Base-by-base conservation (phyloP, 257 asterid species). In the Schizonepeta tenuifolia region DNA sequence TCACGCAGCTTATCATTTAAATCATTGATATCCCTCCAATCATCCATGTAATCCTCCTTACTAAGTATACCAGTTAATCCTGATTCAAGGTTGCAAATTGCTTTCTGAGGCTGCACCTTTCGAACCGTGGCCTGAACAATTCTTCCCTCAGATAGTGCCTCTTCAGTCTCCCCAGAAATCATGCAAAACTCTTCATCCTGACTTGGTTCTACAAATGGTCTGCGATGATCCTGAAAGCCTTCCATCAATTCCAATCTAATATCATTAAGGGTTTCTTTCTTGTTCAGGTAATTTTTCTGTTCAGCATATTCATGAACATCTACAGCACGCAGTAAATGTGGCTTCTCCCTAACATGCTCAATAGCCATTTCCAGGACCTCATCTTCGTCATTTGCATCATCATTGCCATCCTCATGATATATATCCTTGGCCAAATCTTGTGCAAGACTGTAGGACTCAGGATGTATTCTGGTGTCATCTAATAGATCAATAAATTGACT, bases 381-480 rank as follows among this genome's bases (percentile, higher is more conserved):
- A 46, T 91, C 97, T 22, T 93, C 98, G 50, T 94, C 97, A 71
- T 84, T 85, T 69, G 78, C 85, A 57, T 89, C 96, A 66, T 88
- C 95, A 60, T 87, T 87, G 11, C 81, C 89, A 79, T 89, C 93
- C 81, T 80, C 90, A 31, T 75, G 88, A 75, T 86, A 94, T 67
- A 91, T 88, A 88, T 91, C 96, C 86, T 94, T 94, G 64, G 99
- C 99, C 71, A 94, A 80, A 67, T 89, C 96, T 71, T 89, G 91
- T 11, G 97, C 97, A 67, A 91, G 96, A 71, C 81, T 79, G 79
- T 94, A 94, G 7, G 97, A 94, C 77, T 91, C 97, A 2, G 99
- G 99, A 64, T 94, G 96, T 74, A 94, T 91, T 83, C 99, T 86
- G 50, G 99, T 94, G 83, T 94, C 97, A 74, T 94, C 99, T 77